phyloP scores from a whole-genome alignment of 768 basidiomycete species.

The Termitomyces sp. region DNA sequence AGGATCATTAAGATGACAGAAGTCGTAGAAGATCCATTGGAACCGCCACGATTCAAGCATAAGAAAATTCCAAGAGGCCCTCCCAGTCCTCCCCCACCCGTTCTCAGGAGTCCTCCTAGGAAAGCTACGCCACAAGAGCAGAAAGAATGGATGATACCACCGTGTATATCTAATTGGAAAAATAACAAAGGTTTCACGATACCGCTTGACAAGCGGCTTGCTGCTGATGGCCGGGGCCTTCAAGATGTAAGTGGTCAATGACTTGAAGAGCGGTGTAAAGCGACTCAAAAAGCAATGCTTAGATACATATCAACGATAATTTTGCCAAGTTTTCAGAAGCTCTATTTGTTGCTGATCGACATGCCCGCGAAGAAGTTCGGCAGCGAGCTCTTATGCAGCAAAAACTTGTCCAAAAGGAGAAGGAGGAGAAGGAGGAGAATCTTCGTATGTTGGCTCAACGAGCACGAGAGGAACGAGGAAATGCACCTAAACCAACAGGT shows the following conservation, averaged over 20 bases:
- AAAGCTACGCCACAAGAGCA: conserved; percentile 96
- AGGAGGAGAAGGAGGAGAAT: conserved; percentile 94
- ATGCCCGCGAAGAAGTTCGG: conserved; percentile 96
- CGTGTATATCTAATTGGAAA: conserved; percentile 99
- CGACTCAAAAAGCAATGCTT: background rate
- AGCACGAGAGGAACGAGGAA: conserved; percentile 89
- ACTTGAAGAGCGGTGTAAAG: background rate
- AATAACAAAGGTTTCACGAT: conserved; percentile 99
- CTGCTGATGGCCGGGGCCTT: conserved; percentile 95
- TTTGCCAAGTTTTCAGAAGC: conserved; percentile 99
- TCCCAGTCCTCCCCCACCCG: conserved; percentile 93
- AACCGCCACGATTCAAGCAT: conserved; percentile 96
- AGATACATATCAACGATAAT: conserved; percentile 99
- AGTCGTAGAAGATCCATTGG: conserved; percentile 95
- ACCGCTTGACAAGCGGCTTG: conserved; percentile 94
- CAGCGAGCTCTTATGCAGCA: conserved; percentile 98
- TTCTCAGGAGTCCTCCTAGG: conserved; percentile 90
- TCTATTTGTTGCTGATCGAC: conserved; percentile 90
- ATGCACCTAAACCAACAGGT: conserved; percentile 61
- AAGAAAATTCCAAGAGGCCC: conserved; percentile 98
- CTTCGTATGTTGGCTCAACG: conserved; percentile 91
- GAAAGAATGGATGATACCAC: conserved; percentile 99
- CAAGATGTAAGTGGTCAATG: conserved; percentile 75
- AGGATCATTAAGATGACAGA: conserved; percentile 99
- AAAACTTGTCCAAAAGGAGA: conserved; percentile 97